Base-by-base conservation (phyloP, 75 land plant genomes). In the Selaginella moellendorffii region DNA sequence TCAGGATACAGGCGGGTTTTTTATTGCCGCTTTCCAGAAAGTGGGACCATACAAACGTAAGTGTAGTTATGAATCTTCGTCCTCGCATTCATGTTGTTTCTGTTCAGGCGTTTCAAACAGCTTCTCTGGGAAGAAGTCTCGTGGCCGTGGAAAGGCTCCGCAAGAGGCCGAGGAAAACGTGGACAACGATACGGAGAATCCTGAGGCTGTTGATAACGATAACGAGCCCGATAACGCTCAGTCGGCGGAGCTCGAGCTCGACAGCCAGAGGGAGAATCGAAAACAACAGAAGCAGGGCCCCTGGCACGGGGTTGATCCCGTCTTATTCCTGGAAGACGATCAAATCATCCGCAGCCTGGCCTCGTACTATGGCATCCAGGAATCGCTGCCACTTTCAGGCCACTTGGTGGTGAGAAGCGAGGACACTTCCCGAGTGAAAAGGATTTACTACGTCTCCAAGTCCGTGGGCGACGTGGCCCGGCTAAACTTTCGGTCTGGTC, bases 281-380 rank as follows among this genome's bases (percentile, higher is more conserved):
- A 80, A 62, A 64, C 54, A 66, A 27, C 97, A 88, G 63, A 79
- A 78, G 2, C 88, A 85, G 65, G 89, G 99, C 28, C 81, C 74
- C 59, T 90, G 96, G 99, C 80, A 74, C 67, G 99, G 99, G 8
- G 81, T 95, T 28, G 99, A 95, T 63, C 99, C 99, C 52, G 91
- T 95, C 54, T 56, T 95, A 61, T 84, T 95, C 63, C 85, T 86
- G 42, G 69, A 56, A 51, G 97, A 89, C 72, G 88, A 84, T 53
- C 52, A 62, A 2, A 66, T 76, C 26, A 77, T 89, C 0, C 63
- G 74, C 24, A 85, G 83, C 42, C 76, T 95, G 26, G 74, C 72
- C 31, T 68, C 70, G 24, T 95, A 81, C 60, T 90, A 95, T 72
- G 99, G 99, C 9, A 82, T 95, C 54, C 74, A 68, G 51, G 82